Evolutionary conservation across 768 basidiomycete species (phyloP).

Genomic region (Boletus rex-veris): DNA sequence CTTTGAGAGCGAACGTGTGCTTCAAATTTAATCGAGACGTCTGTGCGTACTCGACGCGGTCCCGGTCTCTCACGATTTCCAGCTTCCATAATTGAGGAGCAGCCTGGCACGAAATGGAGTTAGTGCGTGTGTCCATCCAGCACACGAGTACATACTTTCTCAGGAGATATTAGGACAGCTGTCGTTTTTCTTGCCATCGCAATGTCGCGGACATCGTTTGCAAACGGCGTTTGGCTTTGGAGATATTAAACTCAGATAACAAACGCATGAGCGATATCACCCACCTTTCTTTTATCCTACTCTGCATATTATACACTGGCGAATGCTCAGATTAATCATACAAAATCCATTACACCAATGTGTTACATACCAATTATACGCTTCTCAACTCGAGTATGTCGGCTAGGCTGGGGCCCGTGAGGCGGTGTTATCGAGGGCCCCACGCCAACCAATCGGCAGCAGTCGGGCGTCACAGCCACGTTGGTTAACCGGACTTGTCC

Average conservation of each 20-base stretch:
- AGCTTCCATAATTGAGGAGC: conserved; percentile 79
- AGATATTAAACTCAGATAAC: conserved; percentile 10
- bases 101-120: conserved; percentile 39
- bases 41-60: conserved; percentile 34
- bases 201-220: conserved; percentile 54
- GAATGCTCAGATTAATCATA: conserved; percentile 1
- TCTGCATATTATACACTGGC: conserved; percentile 47
- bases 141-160: conserved; percentile 20
- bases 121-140: conserved; percentile 7
- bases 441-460: conserved; percentile 45
- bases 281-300: conserved; percentile 44
- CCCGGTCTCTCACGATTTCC: conserved; percentile 54
- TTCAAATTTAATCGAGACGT: conserved; percentile 39
- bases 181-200: conserved; percentile 43
- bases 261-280: conserved; percentile 6
- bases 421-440: conserved; percentile 43
- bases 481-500: conserved; percentile 47
- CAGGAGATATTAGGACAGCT: conserved; percentile 41
- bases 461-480: conserved; percentile 48
- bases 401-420: conserved; percentile 44
- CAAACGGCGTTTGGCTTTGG: conserved; percentile 49
- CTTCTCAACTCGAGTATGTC: conserved; percentile 49
- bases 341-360: neutral
- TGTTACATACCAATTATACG: conserved; percentile 45
- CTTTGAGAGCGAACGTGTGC: conserved; percentile 73